These are phyloP conservation scores for Trichoderma brevicompactum DNA, from an alignment of 2,329 filamentous ascomycete genomes.

Conservation along the genomic window DNA sequence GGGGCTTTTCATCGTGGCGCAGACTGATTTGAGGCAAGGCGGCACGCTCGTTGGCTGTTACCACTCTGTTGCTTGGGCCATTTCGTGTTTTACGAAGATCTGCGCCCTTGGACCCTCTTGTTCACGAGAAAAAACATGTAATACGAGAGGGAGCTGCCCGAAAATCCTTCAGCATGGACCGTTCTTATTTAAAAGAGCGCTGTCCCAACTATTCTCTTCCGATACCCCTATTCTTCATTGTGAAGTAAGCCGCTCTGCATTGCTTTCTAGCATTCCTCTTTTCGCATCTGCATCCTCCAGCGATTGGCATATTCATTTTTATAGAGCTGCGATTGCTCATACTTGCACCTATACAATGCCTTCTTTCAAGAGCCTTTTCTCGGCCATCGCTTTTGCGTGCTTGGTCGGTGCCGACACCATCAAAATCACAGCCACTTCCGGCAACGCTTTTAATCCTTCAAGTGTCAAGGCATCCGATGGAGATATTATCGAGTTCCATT, in stretches of 20 bases:
- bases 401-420: constrained; percentile 41
- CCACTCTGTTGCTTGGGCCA: constrained; percentile 1
- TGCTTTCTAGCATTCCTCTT: constrained; percentile 28
- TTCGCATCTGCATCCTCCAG: constrained; percentile 32
- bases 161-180: background rate
- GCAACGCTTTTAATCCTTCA: constrained; percentile 43
- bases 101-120: constrained; percentile 7
- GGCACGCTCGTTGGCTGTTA: background rate
- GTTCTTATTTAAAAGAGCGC: constrained; percentile 1
- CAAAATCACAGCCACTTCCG: constrained; percentile 42
- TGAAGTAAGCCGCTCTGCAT: background rate
- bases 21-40: constrained; percentile 22
- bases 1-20: constrained; percentile 24
- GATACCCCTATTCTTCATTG: constrained; percentile 34
- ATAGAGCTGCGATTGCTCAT: background rate
- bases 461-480: constrained; percentile 40
- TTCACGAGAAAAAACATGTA: background rate
- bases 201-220: constrained; percentile 30
- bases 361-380: constrained; percentile 37
- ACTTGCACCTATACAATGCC: constrained; percentile 34
- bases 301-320: background rate
- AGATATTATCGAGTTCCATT: constrained; percentile 46
- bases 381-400: constrained; percentile 35
- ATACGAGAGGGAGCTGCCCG: constrained; percentile 13
- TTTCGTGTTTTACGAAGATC: constrained; percentile 13